These are phyloP conservation scores for Neofusicoccum umdonicola DNA, from an alignment of 2,329 filamentous ascomycete genomes.

Conservation along the genomic window DNA sequence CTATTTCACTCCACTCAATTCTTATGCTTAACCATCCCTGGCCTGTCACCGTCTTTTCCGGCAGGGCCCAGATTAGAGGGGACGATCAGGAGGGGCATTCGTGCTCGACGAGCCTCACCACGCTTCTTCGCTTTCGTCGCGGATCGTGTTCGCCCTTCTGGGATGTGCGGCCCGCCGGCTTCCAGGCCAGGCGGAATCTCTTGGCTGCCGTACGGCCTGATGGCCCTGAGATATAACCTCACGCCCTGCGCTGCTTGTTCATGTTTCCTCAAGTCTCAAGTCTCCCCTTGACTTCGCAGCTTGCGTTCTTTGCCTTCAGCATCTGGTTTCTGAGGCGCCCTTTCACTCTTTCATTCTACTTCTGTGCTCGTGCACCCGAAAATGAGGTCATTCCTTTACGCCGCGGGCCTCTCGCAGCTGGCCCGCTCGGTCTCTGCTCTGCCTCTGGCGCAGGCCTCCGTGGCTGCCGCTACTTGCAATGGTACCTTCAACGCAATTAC, in stretches of 20 bases:
- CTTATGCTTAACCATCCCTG: constrained; percentile 6
- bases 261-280: neutral
- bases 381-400: constrained; percentile 11
- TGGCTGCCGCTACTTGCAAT: constrained; percentile 2
- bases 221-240: constrained; percentile 1
- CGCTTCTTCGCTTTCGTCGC: neutral
- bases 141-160: neutral
- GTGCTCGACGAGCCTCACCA: neutral
- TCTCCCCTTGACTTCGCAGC: neutral
- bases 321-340: neutral
- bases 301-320: neutral
- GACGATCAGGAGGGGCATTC: neutral
- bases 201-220: neutral
- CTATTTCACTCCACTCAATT: neutral
- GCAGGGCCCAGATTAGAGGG: neutral
- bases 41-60: neutral
- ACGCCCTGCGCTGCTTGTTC: neutral
- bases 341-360: neutral
- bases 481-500: constrained; percentile 44
- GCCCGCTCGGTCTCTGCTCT: neutral
- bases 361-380: neutral
- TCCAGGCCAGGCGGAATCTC: neutral
- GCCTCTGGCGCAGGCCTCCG: neutral
- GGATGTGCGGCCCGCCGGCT: constrained; percentile 13
- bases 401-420: constrained; percentile 9